Evolutionary conservation across 192 early-diverging fungal species (phyloP).

Genomic region (Linnemannia elongata): DNA sequence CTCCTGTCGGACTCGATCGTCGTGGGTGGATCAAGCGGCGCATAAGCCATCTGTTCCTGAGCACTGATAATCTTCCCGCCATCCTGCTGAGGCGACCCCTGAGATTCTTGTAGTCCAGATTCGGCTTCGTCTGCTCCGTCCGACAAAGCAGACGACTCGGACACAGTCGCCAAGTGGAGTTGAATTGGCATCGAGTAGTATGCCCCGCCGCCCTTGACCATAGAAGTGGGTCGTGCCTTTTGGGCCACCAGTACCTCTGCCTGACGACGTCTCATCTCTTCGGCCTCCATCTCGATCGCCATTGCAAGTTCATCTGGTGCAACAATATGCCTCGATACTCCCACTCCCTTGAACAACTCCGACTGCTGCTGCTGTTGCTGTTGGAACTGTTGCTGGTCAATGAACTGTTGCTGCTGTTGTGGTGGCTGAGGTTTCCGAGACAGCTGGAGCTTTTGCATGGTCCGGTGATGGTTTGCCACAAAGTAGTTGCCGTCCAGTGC

Average conservation of each 20-base stretch:
- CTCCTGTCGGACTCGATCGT: slow-evolving; percentile 16
- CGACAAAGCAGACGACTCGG: not conserved
- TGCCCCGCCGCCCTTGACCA: slow-evolving; percentile 8
- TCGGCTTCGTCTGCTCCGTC: not conserved
- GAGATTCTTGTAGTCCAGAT: not conserved
- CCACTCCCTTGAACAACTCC: not conserved
- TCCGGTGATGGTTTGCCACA: slow-evolving; percentile 49
- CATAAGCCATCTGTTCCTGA: slow-evolving; percentile 31
- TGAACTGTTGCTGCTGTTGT: not conserved
- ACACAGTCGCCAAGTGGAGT: slow-evolving; percentile 22
- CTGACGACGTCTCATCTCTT: slow-evolving; percentile 30
- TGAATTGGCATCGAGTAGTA: slow-evolving; percentile 7
- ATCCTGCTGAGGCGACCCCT: not conserved
- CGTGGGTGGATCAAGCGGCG: not conserved
- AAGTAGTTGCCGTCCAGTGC: slow-evolving; percentile 39
- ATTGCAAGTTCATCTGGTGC: slow-evolving; percentile 44
- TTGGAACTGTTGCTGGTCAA: slow-evolving; percentile 3
- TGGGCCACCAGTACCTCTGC: slow-evolving; percentile 13
- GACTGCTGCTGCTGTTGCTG: slow-evolving; percentile 21
- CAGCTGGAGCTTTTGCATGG: slow-evolving; percentile 44
- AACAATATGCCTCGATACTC: slow-evolving; percentile 47
- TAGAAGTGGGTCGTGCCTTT: slow-evolving; percentile 42
- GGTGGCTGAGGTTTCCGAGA: slow-evolving; percentile 19
- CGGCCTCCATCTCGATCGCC: slow-evolving; percentile 42
- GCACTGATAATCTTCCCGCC: slow-evolving; percentile 36